phyloP scores from a whole-genome alignment of 306 rosid genomes.

The Fagus sylvatica region DNA sequence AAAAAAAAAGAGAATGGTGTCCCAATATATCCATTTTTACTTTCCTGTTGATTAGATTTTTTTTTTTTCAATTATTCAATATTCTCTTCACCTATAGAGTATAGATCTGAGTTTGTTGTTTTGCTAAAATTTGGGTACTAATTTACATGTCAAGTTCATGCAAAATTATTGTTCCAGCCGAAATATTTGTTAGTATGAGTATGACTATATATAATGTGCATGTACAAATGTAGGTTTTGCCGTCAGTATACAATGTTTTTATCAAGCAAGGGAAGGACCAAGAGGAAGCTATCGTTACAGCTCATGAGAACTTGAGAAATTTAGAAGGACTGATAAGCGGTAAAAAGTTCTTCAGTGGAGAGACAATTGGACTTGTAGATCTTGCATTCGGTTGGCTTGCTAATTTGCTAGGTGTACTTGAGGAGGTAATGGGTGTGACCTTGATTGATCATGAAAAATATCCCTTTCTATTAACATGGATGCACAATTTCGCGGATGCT shows the following conservation, averaged over 20 bases:
- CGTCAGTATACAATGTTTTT: background rate
- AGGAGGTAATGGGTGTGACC: conserved; percentile 8
- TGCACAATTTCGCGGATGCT: conserved; percentile 13
- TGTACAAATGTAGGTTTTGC: conserved; percentile 5
- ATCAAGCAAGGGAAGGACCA: conserved; percentile 28
- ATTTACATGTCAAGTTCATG: too few relatives aligned
- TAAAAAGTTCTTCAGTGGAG: conserved; percentile 30
- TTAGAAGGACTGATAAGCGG: conserved; percentile 28
- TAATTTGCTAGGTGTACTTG: background rate
- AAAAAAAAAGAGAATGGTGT: too few relatives aligned
- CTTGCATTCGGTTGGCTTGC: conserved; percentile 36
- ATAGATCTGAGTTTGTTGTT: too few relatives aligned
- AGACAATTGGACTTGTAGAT: conserved; percentile 24
- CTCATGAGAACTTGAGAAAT: conserved; percentile 20
- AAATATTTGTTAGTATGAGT: background rate
- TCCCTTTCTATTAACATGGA: conserved; percentile 30
- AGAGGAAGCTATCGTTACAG: conserved; percentile 24
- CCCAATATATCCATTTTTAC: too few relatives aligned
- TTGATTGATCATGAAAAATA: conserved; percentile 15
- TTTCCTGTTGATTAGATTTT: too few relatives aligned
- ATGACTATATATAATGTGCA: background rate
- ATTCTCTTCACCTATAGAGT: too few relatives aligned
- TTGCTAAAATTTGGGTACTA: too few relatives aligned
- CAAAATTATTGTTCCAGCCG: background rate
- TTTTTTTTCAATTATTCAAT: too few relatives aligned